Percentiles rank a stretch among this genome's conserved stretches.
phyloP scores from a whole-genome alignment of 2,329 filamentous ascomycete species.

The Bipolaris gigantea region DNA sequence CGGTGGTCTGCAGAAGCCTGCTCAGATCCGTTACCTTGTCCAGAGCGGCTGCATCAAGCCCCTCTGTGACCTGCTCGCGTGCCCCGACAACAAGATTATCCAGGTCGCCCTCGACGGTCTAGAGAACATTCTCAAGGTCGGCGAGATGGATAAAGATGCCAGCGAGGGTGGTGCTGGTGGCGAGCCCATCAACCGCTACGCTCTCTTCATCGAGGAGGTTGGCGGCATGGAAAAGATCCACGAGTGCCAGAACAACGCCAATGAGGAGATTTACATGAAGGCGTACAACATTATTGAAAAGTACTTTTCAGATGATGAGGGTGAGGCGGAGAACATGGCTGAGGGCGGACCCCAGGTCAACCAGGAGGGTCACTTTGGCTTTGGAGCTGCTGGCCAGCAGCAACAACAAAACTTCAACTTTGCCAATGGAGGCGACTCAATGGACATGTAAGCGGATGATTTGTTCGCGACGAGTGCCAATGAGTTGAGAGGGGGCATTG shows the following conservation, averaged over 20 bases:
- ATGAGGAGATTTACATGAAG: conserved; percentile 99
- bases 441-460: conserved; percentile 66
- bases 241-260: conserved; percentile 99
- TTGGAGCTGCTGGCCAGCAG: conserved; percentile 62
- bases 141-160: conserved; percentile 96
- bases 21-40: conserved; percentile 96
- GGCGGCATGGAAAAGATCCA: conserved; percentile 99
- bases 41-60: conserved; percentile 95
- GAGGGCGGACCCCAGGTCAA: conserved; percentile 73
- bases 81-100: conserved; percentile 99
- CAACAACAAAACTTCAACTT: conserved; percentile 92
- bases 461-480: conserved; percentile 7
- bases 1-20: conserved; percentile 95
- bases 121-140: conserved; percentile 99
- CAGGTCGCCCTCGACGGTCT: conserved; percentile 96
- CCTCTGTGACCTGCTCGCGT: conserved; percentile 89
- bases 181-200: conserved; percentile 89
- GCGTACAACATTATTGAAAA: conserved; percentile 99
- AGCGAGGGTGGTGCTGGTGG: conserved; percentile 60
- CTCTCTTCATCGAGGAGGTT: conserved; percentile 97
- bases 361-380: conserved; percentile 77
- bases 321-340: conserved; percentile 73
- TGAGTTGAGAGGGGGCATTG: conserved; percentile 12
- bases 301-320: conserved; percentile 99
- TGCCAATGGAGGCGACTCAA: conserved; percentile 72